Conservation (phyloP, 305 asterid genomes). For the Fraxinus velutina region DNA sequence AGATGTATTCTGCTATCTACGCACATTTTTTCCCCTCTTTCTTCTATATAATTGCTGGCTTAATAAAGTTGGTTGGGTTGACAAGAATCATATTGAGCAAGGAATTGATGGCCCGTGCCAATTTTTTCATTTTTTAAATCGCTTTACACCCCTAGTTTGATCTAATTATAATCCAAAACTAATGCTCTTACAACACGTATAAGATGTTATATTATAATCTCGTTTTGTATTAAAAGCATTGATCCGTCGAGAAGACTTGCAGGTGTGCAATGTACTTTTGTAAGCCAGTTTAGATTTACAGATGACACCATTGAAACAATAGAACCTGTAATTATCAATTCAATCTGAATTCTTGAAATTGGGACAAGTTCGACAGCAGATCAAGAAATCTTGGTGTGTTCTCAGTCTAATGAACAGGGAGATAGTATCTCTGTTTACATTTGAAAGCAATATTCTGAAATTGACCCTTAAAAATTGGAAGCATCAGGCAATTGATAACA, state of each 20-base stretch:
- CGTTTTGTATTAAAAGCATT: neutral
- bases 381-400: neutral
- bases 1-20: neutral
- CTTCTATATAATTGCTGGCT: neutral
- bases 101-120: neutral
- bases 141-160: neutral
- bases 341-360: neutral
- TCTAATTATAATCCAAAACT: neutral
- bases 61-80: neutral
- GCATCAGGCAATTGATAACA: constrained; percentile 1
- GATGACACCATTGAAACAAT: neutral
- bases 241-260: neutral
- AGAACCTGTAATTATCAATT: neutral
- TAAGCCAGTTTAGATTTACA: neutral
- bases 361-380: neutral
- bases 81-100: neutral
- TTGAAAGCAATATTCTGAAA: neutral
- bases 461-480: neutral
- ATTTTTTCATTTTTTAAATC: neutral
- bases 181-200: neutral
- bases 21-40: neutral
- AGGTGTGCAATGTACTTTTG: neutral
- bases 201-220: neutral
- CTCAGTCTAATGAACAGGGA: neutral
- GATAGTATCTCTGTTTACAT: neutral